Evolutionary conservation across 495 filamentous ascomycete species (phyloP), one percentile per base, ranked within the genome.

Genomic region (Penicillium manginii): DNA sequence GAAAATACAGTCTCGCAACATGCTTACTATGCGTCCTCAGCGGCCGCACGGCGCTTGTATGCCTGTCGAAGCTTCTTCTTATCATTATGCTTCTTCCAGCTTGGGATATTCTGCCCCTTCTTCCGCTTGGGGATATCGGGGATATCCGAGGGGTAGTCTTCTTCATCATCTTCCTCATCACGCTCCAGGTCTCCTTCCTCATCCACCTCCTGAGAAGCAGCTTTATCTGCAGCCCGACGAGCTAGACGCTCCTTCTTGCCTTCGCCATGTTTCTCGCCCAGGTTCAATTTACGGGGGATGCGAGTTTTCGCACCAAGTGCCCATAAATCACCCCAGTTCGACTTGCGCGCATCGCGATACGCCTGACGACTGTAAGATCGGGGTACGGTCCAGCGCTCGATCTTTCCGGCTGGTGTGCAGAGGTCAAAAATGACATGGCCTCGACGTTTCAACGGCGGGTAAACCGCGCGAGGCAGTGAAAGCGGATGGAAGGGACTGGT

Each of bases 361-460:
- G 91, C 91, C 61, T 87, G 83, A 55, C 83, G 87, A 59, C 88
- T 87, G 72, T 86, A 96, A 39, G 87, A 91, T 54, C 84, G 86
- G 1, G 94, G 90, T 0, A 98, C 86, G 0, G 87, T 91, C 94
- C 94, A 98, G 42, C 94, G 91, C 74, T 98, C 94, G n/a, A 98
- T 85, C 33, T 80, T 84, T 19, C 88, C 96, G 1, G 80, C 76
- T 0, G 96, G 91, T 0, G 96, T 98, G 78, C 94, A 98, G 9
- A 97, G 62, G 69, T 98, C 96, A 4, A 98, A 75, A 35, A 88
- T 90, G 60, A 98, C 86, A 67, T 98, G 94, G 1, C 91, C 91
- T 21, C 83, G 84, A 15, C 91, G 84, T 75, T 98, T 98, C 47
- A 98, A 75, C 11, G 94, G 91, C 5, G 88, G 83, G 7, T 91